phyloP scores from a whole-genome alignment of 169 alveolate species.

The Cryptosporidium tyzzeri region DNA sequence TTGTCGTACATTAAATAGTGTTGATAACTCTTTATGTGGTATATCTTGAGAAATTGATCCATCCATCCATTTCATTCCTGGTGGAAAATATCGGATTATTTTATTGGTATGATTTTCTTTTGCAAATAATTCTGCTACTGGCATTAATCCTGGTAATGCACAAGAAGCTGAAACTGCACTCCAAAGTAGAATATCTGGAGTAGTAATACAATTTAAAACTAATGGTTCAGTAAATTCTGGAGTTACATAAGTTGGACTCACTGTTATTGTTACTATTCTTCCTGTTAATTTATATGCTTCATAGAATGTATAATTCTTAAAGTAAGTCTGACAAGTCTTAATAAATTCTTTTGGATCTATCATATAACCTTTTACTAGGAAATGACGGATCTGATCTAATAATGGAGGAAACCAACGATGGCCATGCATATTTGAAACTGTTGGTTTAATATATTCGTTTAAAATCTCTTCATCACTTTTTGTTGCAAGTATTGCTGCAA shows the following conservation, averaged over 20 bases:
- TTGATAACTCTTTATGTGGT: conserved; percentile 68
- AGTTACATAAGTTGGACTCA: conserved; percentile 79
- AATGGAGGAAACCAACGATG: conserved; percentile 78
- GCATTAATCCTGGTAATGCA: conserved; percentile 82
- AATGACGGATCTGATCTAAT: conserved; percentile 65
- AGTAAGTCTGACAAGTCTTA: conserved; percentile 76
- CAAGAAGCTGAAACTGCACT: conserved; percentile 85
- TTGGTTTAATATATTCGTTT: conserved; percentile 76
- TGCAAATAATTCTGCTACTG: conserved; percentile 76
- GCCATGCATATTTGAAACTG: conserved; percentile 70
- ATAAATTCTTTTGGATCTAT: conserved; percentile 62
- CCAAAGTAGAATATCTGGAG: conserved; percentile 84
- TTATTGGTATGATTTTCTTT: conserved; percentile 57
- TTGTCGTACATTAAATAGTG: conserved; percentile 76
- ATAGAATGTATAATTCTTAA: conserved; percentile 79
- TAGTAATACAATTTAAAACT: conserved; percentile 82
- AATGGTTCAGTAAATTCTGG: conserved; percentile 79
- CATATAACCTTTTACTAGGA: conserved; percentile 75
- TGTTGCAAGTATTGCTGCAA: conserved; percentile 86
- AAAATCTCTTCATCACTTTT: conserved; percentile 81
- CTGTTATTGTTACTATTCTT: conserved; percentile 83
- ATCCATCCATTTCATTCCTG: conserved; percentile 80
- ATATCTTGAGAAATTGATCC: conserved; percentile 76
- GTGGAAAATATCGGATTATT: conserved; percentile 70
- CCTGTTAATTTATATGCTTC: conserved; percentile 86